Evolutionary conservation across 2,329 filamentous ascomycete species (phyloP), one percentile per base, ranked within the genome.

Genomic region (Colletotrichum costaricense): DNA sequence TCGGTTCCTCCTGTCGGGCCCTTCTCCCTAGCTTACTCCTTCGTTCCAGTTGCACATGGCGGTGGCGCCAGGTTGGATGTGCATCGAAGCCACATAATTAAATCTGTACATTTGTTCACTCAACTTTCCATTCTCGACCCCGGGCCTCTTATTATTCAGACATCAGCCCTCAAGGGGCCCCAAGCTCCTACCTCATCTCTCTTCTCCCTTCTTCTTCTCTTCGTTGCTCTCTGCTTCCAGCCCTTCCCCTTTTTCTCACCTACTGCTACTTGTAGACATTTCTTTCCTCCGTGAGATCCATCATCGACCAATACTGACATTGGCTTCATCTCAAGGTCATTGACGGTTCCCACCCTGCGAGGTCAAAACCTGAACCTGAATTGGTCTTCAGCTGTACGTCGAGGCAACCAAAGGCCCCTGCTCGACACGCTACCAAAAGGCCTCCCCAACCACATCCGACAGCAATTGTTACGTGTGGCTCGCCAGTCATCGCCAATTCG

Each of bases 11-110:
- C 60, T 55, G 30, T 60, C 55, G 52, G 26, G 26, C 55, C 33
- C 54, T 54, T 42, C 42, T 63, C 38, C 63, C 38, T 65, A 63
- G 67, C 22, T 63, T 65, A 55, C 70, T 70, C 70, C 70, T 73
- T 60, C 70, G 58, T 73, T 64, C 70, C 70, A 73, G 63, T 58
- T 55, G 70, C 46, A 59, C 26, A 64, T 60, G 60, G 60, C 59
- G 59, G 55, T 70, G 60, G 67, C 63, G 70, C 67, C 67, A 57
- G 28, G 55, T 60, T 70, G 60, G 42, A 63, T 58, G 69, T 69
- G 69, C 54, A 73, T 52, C 59, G 12, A 73, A 73, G 70, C 70
- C 67, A 73, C 70, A 73, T 73, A 73, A 73, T 73, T 70, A 70
- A n/a, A 70, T 56, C 60, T 46, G 59, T 70, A 64, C 66, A 58